Percentiles rank a stretch among this genome's conserved stretches.
These are phyloP conservation scores for Colletotrichum trifolii DNA, from an alignment of 2,329 filamentous ascomycete species.

Conservation along the genomic window DNA sequence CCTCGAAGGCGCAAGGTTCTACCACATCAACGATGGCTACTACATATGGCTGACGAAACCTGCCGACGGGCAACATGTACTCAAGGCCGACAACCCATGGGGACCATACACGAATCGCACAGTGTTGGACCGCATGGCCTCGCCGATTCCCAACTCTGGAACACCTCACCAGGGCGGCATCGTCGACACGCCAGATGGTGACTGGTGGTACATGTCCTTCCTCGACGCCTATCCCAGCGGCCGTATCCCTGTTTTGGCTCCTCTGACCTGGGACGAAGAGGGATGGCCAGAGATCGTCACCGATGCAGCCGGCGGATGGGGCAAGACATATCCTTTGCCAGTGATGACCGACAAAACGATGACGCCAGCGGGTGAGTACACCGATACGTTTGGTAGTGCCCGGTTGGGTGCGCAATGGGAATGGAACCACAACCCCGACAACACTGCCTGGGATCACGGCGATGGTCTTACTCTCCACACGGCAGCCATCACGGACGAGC, in stretches of 20 bases:
- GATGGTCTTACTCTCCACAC: conserved; percentile 54
- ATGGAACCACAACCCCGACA: conserved; percentile 71
- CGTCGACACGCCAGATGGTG: conserved; percentile 60
- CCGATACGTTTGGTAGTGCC: conserved; percentile 42
- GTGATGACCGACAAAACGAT: conserved; percentile 33
- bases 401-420: conserved; percentile 61
- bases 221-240: conserved; percentile 65
- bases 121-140: conserved; percentile 48
- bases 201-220: conserved; percentile 70
- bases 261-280: conserved; percentile 56
- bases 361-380: conserved; percentile 26
- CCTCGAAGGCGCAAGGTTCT: conserved; percentile 63
- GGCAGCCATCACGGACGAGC: conserved; percentile 61
- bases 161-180: conserved; percentile 66
- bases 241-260: conserved; percentile 66
- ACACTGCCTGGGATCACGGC: conserved; percentile 54
- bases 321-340: conserved; percentile 49
- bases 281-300: conserved; percentile 59
- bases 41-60: conserved; percentile 62
- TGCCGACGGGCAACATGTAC: conserved; percentile 55
- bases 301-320: conserved; percentile 56
- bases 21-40: conserved; percentile 64
- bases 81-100: conserved; percentile 57
- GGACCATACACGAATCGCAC: conserved; percentile 60
- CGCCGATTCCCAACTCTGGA: conserved; percentile 51